phyloP scores from a whole-genome alignment of 1,139 yeast genomes.

The Hemisphaericaspora lyxosophila region DNA sequence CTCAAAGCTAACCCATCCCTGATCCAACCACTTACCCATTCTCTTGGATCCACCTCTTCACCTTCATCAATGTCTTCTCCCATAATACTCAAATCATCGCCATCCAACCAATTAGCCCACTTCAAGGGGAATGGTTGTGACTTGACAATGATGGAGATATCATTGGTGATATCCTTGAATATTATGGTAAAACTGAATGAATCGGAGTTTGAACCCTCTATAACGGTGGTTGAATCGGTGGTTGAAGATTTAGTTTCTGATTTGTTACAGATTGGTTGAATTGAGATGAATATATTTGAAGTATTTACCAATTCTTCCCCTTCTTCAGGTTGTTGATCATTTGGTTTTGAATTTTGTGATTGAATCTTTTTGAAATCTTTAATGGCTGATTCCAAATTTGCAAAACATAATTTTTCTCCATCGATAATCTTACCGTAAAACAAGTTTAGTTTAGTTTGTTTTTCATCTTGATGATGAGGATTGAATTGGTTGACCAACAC shows the following conservation, averaged over 20 bases:
- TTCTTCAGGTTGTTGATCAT: conserved; percentile 21
- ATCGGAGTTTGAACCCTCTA: conserved; percentile 38
- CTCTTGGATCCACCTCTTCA: conserved; percentile 68
- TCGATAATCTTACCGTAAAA: conserved; percentile 77
- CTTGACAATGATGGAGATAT: conserved; percentile 67
- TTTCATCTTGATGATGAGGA: conserved; percentile 32
- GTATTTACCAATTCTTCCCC: conserved; percentile 33
- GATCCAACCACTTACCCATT: conserved; percentile 95
- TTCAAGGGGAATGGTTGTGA: conserved; percentile 88
- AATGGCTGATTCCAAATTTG: conserved; percentile 76
- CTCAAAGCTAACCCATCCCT: conserved; percentile 77
- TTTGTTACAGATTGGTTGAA: conserved; percentile 60
- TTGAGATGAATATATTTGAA: conserved; percentile 74
- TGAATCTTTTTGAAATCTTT: conserved; percentile 36
- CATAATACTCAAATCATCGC: conserved; percentile 34
- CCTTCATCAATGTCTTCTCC: conserved; percentile 25
- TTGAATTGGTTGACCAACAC: conserved; percentile 55
- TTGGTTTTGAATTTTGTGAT: conserved; percentile 19
- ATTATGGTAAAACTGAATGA: conserved; percentile 65
- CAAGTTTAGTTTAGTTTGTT: conserved; percentile 54
- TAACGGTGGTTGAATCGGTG: conserved; percentile 32
- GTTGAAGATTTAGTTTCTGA: conserved; percentile 6
- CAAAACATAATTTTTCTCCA: conserved; percentile 87
- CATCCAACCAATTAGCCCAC: conserved; percentile 88
- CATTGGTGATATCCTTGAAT: conserved; percentile 75